phyloP scores from a whole-genome alignment of 2,329 filamentous ascomycete species.

The Thyridium curvatum region DNA sequence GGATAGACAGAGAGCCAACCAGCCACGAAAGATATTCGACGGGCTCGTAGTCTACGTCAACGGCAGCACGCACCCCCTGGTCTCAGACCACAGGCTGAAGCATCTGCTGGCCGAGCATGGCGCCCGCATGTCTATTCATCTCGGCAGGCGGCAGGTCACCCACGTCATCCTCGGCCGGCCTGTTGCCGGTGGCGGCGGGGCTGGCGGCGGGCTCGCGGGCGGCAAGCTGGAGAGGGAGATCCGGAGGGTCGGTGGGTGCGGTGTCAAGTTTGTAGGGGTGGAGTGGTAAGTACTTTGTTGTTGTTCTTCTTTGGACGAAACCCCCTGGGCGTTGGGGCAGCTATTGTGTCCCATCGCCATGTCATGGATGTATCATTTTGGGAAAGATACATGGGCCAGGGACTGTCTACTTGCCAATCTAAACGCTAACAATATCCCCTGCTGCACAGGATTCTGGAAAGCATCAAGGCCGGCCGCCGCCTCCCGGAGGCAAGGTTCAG shows the following conservation, averaged over 20 bases:
- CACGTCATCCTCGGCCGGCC: slow-evolving; percentile 75
- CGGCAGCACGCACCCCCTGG: slow-evolving; percentile 71
- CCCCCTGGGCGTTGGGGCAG: slow-evolving; percentile 1
- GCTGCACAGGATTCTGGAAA: slow-evolving; percentile 67
- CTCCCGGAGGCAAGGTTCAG: slow-evolving; percentile 70
- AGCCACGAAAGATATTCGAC: slow-evolving; percentile 50
- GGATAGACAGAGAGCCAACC: slow-evolving; percentile 4
- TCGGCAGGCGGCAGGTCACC: slow-evolving; percentile 70
- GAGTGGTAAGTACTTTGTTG: slow-evolving; percentile 57
- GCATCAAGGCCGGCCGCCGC: slow-evolving; percentile 67
- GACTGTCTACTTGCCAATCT: slow-evolving; percentile 2
- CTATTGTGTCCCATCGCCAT: too few relatives aligned
- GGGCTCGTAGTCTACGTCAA: slow-evolving; percentile 78
- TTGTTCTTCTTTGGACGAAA: slow-evolving; percentile 6
- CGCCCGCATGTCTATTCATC: slow-evolving; percentile 61
- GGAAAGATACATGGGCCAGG: too few relatives aligned
- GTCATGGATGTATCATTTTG: too few relatives aligned
- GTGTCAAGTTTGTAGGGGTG: slow-evolving; percentile 71
- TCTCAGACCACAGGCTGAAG: slow-evolving; percentile 85
- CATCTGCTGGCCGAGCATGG: slow-evolving; percentile 70
- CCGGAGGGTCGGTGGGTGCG: slow-evolving; percentile 55
- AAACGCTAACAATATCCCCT: background rate
- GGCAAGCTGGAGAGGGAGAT: slow-evolving; percentile 81
- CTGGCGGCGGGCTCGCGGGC: slow-evolving; percentile 69
- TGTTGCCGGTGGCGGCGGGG: slow-evolving; percentile 30